phyloP scores from a whole-genome alignment of 2,329 filamentous ascomycete genomes.

The Pseudocercospora fuligena region DNA sequence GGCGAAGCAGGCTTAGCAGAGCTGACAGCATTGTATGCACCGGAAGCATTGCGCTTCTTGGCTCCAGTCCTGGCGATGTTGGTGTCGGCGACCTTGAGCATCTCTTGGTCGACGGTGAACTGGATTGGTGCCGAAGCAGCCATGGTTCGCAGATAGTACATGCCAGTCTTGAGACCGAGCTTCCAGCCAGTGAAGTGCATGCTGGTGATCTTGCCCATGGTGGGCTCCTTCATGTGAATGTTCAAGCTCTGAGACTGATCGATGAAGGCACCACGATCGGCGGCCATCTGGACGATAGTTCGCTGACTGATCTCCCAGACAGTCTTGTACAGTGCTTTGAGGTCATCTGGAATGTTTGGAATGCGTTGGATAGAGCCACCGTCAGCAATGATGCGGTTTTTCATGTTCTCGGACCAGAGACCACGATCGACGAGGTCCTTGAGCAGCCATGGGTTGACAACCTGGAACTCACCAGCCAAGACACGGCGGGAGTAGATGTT shows the following conservation, averaged over 20 bases:
- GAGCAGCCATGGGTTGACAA: slow-evolving; percentile 97
- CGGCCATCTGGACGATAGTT: slow-evolving; percentile 94
- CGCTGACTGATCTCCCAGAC: slow-evolving; percentile 99
- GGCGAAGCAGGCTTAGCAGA: slow-evolving; percentile 67
- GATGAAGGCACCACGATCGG: slow-evolving; percentile 97
- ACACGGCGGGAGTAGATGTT: slow-evolving; percentile 99
- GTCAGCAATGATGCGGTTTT: slow-evolving; percentile 99
- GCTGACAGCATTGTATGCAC: slow-evolving; percentile 41
- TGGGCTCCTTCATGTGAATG: slow-evolving; percentile 99
- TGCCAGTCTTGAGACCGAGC: slow-evolving; percentile 97
- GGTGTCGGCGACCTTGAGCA: slow-evolving; percentile 83
- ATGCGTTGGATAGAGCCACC: slow-evolving; percentile 96
- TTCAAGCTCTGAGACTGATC: slow-evolving; percentile 99
- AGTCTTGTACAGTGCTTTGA: slow-evolving; percentile 98
- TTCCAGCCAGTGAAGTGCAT: slow-evolving; percentile 99
- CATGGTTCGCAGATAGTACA: slow-evolving; percentile 99
- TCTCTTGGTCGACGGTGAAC: slow-evolving; percentile 98
- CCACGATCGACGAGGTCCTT: slow-evolving; percentile 98
- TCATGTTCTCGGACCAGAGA: slow-evolving; percentile 99
- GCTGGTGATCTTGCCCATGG: slow-evolving; percentile 99
- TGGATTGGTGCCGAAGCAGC: slow-evolving; percentile 96
- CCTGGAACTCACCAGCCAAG: slow-evolving; percentile 96
- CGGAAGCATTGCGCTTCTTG: slow-evolving; percentile 71
- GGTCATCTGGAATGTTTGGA: slow-evolving; percentile 91
- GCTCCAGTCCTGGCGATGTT: slow-evolving; percentile 69